Base-by-base conservation (phyloP, 108 stramenopile genomes). In the Cyclotella baltica region DNA sequence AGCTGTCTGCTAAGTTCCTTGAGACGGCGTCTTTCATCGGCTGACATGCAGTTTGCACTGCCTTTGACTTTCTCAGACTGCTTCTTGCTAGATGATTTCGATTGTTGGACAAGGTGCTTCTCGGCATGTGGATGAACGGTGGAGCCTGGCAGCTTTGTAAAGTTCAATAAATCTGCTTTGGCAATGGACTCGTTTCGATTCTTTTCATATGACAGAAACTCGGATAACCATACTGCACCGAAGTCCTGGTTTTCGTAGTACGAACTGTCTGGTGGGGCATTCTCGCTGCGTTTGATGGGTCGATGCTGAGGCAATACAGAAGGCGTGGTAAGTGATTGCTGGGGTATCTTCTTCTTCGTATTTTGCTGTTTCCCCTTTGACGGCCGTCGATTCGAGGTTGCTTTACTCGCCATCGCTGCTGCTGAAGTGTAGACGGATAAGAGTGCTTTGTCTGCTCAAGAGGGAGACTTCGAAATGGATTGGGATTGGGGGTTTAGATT, bases 101-200 rank as follows among this genome's bases (percentile, higher is more conserved):
- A 53, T 46, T 58, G 38, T 38, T 62, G 46, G 29, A 30, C 29
- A 22, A 74, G 53, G 20, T 74, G 73, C 31, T 75, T 82, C 47
- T 75, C 72, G 9, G 81, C 81, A 50, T 71, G 70, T 27, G 81
- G 69, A 33, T 76, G 74, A 71, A 76, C 74, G 0, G 65, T 57
- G n/a, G 70, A 75, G 11, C 81, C 75, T n/a, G 81, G 75, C 4
- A 82, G 64, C 0, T 65, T 62, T 37, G 63, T 72, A 40, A 76
- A 76, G 8, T 75, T 71, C 11, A 37, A n/a, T 5, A 76, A 30
- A 52, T 83, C 82, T 18, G 55, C 71, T 53, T 59, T 70, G 30
- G 70, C 75, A 11, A 59, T 61, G 2, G 47, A 29, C n/a, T 83
- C 75, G 53, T 83, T 72, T 19, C 70, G 3, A 25, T 13, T 27